A percentile compares a stretch with the other conserved stretches of the same genome.
These are phyloP conservation scores for Cryphonectria nitschkei DNA, from an alignment of 2,329 filamentous ascomycete genomes.

Conservation along the genomic window DNA sequence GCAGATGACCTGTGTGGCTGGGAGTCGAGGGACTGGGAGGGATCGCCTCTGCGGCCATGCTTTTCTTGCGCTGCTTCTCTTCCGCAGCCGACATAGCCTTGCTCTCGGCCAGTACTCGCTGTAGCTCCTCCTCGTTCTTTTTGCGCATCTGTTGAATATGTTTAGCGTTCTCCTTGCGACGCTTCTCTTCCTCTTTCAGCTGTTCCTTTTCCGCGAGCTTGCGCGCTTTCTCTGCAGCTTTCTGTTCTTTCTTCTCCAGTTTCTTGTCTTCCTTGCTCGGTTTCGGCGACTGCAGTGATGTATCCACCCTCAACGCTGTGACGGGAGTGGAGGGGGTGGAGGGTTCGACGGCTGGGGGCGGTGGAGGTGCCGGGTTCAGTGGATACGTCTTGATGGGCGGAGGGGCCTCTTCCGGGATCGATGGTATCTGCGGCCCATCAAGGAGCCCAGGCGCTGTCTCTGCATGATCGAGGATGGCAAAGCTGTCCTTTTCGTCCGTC, in stretches of 20 bases:
- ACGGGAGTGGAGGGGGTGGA: slow-evolving; percentile 30
- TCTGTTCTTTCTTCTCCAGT: slow-evolving; percentile 71
- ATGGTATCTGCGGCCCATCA: slow-evolving; percentile 31
- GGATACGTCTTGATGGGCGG: slow-evolving; percentile 33
- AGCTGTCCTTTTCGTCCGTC: slow-evolving; percentile 53
- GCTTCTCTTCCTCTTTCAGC: slow-evolving; percentile 49
- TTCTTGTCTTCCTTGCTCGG: slow-evolving; percentile 65
- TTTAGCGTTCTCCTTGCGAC: slow-evolving; percentile 41
- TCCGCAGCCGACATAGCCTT: slow-evolving; percentile 64
- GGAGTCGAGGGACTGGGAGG: slow-evolving; percentile 32
- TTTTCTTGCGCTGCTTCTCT: slow-evolving; percentile 46
- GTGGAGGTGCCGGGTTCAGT: slow-evolving; percentile 37
- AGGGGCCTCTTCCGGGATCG: slow-evolving; percentile 32
- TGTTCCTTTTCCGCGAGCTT: slow-evolving; percentile 52
- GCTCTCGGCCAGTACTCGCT: slow-evolving; percentile 67
- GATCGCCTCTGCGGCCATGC: slow-evolving; percentile 43
- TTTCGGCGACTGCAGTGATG: slow-evolving; percentile 26
- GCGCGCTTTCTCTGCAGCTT: slow-evolving; percentile 54
- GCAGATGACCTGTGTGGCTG: slow-evolving; percentile 40
- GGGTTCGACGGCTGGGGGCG: slow-evolving; percentile 34
- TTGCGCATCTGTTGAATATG: slow-evolving; percentile 45
- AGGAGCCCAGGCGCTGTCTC: slow-evolving; percentile 60
- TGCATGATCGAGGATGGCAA: slow-evolving; percentile 67
- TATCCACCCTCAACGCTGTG: slow-evolving; percentile 62
- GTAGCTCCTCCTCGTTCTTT: slow-evolving; percentile 65